Percentiles rank a stretch among this genome's conserved stretches.
Evolutionary conservation across 2,329 filamentous ascomycete species (phyloP).

Genomic region (Trichoderma sp.): DNA sequence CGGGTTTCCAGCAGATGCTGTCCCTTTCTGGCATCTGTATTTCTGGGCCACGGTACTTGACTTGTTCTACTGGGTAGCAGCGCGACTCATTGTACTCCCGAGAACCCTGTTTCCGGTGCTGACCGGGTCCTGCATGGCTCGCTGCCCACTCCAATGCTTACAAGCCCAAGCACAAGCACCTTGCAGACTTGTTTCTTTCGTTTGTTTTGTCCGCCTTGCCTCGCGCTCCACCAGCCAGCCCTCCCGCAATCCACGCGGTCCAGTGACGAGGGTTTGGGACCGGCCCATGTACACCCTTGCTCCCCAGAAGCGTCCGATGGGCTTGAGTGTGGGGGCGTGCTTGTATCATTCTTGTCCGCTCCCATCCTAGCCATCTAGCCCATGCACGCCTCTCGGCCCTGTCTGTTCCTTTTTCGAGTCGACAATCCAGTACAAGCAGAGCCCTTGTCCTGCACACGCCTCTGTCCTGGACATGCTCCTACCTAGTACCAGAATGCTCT

Average conservation of each 20-base stretch:
- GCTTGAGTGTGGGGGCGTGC: not conserved
- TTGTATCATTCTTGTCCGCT: not conserved
- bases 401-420: not conserved
- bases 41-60: not conserved
- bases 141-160: not conserved
- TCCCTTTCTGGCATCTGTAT: not conserved
- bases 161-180: not conserved
- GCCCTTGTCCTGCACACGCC: constrained; percentile 14
- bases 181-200: not conserved
- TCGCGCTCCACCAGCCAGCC: constrained; percentile 17
- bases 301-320: constrained; percentile 20
- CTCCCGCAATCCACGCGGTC: constrained; percentile 21
- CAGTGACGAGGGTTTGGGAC: constrained; percentile 20
- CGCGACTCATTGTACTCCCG: constrained; percentile 1
- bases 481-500: constrained; percentile 9
- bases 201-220: constrained; percentile 12
- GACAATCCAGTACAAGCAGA: not conserved
- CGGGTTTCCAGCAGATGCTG: not conserved
- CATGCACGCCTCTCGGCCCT: constrained; percentile 3
- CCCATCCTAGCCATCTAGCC: not conserved
- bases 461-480: constrained; percentile 7
- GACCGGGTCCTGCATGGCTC: constrained; percentile 6
- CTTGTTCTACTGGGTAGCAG: not conserved
- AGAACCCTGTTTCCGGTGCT: constrained; percentile 11
- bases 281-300: constrained; percentile 5